Base-by-base conservation (phyloP, 108 stramenopile species). In the Craspedostauros australis region DNA sequence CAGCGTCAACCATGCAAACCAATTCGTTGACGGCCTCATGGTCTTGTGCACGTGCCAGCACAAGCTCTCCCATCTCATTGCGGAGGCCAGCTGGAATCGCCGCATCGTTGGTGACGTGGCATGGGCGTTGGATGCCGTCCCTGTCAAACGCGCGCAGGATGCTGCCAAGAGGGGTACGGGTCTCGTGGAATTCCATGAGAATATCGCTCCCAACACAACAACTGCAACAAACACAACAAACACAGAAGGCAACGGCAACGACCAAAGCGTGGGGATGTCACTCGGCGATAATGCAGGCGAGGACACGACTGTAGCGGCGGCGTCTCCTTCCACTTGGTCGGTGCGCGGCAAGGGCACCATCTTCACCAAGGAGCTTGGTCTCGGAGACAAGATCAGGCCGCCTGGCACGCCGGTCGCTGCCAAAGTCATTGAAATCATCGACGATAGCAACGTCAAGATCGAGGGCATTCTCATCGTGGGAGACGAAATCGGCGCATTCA, bases 1-100 rank as follows among this genome's bases (percentile, higher is more conserved):
- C 64, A 73, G 77, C 14, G 86, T 94, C 11, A 98, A 98, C 70
- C 97, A 98, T 70, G 88, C 95, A 44, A 98, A 98, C 64, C 97
- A 98, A 54, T 98, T 98, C 43, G 86, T 98, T 30, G 97, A 98
- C 60, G 95, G 82, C 5, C 57, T 95, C 22, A 85, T 84, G 69
- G 74, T 98, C 25, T 70, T 98, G 69, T 83, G 84, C 24, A 94
- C 92, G 0, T 91, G 79, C 32, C 77, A 82, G 27, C 82, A 87
- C 39, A 89, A 80, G 30, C 85, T 96, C 30, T 81, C 82, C 18
- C 96, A 95, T 56, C 50, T 98, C 1, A 94, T 98, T 60, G 97
- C 97, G 5, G 95, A 96, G 54, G 90, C 93, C 59, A 79, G 78
- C 47, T 95, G 79, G 76, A 76, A 89, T 15, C 68, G 87, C 16